Conservation (phyloP, 2,329 filamentous ascomycete species). For the Scolecobasidium constrictum region DNA sequence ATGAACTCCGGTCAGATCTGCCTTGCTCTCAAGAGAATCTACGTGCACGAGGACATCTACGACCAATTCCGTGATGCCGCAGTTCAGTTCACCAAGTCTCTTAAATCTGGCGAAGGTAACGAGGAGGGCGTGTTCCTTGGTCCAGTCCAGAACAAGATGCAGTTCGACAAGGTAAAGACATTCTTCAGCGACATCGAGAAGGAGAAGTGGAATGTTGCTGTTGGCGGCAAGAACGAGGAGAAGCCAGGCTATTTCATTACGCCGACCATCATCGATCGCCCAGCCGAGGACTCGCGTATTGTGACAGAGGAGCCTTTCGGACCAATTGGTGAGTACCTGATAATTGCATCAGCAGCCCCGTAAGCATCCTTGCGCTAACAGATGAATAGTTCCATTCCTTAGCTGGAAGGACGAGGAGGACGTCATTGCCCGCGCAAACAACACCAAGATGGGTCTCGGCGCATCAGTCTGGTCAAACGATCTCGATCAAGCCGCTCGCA, state of each 20-base stretch:
- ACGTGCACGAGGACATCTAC: constrained; percentile 50
- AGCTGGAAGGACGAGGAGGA: constrained; percentile 52
- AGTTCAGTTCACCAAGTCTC: constrained; percentile 32
- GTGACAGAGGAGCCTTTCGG: constrained; percentile 36
- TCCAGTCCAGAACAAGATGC: constrained; percentile 54
- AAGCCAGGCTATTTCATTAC: background rate
- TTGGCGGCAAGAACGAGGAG: constrained; percentile 32
- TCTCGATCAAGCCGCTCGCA: constrained; percentile 35
- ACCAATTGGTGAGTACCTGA: too few relatives aligned
- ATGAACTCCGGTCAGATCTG: constrained; percentile 46
- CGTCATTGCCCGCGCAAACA: constrained; percentile 45
- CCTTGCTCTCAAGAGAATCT: constrained; percentile 47
- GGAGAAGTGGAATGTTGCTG: constrained; percentile 41
- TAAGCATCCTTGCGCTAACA: too few relatives aligned
- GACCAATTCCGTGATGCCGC: constrained; percentile 40
- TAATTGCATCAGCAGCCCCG: too few relatives aligned
- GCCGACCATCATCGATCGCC: constrained; percentile 48
- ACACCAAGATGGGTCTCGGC: constrained; percentile 41
- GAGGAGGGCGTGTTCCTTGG: constrained; percentile 40
- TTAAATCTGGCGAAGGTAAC: constrained; percentile 28
- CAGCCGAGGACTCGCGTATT: constrained; percentile 43
- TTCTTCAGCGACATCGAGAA: constrained; percentile 46
- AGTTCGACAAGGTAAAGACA: constrained; percentile 48
- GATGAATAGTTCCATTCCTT: constrained; percentile 51
- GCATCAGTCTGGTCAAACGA: constrained; percentile 49